These are phyloP conservation scores for Leccinellum luteum DNA, from an alignment of 768 basidiomycete species.

Conservation along the genomic window DNA sequence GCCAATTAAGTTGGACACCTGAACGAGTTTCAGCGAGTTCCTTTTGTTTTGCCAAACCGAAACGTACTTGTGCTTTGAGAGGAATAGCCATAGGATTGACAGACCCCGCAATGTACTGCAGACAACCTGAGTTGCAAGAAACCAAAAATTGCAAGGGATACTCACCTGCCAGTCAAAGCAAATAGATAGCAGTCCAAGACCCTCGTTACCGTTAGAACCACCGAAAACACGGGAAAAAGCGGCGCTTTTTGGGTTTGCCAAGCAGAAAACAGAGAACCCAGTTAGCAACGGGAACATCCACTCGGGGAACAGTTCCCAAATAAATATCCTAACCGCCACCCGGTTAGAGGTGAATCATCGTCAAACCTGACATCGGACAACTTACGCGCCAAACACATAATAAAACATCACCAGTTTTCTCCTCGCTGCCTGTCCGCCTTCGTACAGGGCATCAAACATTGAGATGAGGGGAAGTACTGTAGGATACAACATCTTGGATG, in stretches of 20 bases:
- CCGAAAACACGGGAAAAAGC: conserved; percentile 52
- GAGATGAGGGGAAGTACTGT: conserved; percentile 24
- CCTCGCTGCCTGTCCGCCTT: conserved; percentile 35
- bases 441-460: conserved; percentile 38
- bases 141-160: conserved; percentile 14
- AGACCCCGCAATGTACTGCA: conserved; percentile 27
- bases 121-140: background rate
- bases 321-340: conserved; percentile 33
- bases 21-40: background rate
- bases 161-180: conserved; percentile 55
- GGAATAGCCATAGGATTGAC: conserved; percentile 54
- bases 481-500: conserved; percentile 44
- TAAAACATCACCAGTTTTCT: conserved; percentile 39
- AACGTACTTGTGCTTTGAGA: conserved; percentile 45
- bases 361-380: conserved; percentile 6
- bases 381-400: conserved; percentile 29
- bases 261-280: conserved; percentile 61
- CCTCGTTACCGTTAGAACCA: conserved; percentile 65
- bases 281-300: conserved; percentile 57
- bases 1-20: conserved; percentile 48
- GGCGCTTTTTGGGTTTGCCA: conserved; percentile 42
- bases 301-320: conserved; percentile 25
- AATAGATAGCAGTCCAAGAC: conserved; percentile 56
- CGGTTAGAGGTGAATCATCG: background rate
- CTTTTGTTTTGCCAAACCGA: background rate